Conservation (phyloP, 2,329 filamentous ascomycete genomes). For the Escovopsis sp. region DNA sequence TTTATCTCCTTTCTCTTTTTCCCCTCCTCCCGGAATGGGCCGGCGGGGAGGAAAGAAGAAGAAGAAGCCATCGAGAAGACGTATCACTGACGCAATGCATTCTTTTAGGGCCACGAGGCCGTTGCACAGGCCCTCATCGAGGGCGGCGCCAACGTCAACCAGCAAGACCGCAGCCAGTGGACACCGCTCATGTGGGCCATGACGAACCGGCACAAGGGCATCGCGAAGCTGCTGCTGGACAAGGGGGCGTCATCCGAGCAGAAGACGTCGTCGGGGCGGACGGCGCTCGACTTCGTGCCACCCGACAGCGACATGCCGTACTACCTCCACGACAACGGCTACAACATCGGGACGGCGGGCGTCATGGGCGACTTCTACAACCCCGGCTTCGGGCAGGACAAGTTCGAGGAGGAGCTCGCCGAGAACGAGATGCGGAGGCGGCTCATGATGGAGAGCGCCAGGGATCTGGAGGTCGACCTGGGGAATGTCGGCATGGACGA, state of each 20-base stretch:
- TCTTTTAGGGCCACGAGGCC: conserved; percentile 61
- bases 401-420: conserved; percentile 93
- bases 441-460: conserved; percentile 99
- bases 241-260: conserved; percentile 91
- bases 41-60: too few species aligned
- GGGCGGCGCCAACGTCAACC: conserved; percentile 77
- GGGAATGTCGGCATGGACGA: conserved; percentile 94
- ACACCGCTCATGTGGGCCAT: conserved; percentile 99
- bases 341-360: conserved; percentile 68
- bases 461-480: conserved; percentile 90
- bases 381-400: conserved; percentile 78
- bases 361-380: conserved; percentile 87
- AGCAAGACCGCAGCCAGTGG: conserved; percentile 93
- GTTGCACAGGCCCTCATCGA: conserved; percentile 75
- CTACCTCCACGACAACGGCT: conserved; percentile 88
- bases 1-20: too few species aligned
- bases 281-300: conserved; percentile 88
- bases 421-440: conserved; percentile 89
- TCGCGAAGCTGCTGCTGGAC: conserved; percentile 83
- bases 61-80: too few species aligned
- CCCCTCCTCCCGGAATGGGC: too few species aligned
- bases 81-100: conserved; percentile 1
- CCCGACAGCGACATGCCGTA: conserved; percentile 94
- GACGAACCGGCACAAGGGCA: conserved; percentile 94
- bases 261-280: conserved; percentile 85